These are phyloP conservation scores for Arabis hirsuta DNA, from an alignment of 345 rosid genomes.

Conservation along the genomic window DNA sequence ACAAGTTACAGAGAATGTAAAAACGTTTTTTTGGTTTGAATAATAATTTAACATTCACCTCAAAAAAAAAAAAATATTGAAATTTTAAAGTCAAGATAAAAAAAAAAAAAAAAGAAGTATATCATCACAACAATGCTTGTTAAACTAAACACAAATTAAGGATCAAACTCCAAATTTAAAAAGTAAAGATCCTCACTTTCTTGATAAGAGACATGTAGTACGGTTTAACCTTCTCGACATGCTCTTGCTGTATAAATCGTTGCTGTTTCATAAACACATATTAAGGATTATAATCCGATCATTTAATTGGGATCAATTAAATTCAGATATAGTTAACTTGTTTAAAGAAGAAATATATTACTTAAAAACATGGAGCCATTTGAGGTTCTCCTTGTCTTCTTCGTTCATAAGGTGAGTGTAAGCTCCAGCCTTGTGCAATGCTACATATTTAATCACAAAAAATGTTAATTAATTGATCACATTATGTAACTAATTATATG, in stretches of 20 bases:
- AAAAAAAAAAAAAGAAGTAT: neutral
- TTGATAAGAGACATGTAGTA: constrained; percentile 65
- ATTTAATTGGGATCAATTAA: neutral
- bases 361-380: constrained; percentile 79
- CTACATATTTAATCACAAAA: constrained; percentile 38
- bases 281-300: neutral
- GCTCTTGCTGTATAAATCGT: constrained; percentile 76
- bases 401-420: constrained; percentile 61
- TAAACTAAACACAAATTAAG: too few relatives aligned
- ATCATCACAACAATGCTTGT: constrained; percentile 2
- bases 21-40: too few relatives aligned
- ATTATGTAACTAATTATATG: neutral
- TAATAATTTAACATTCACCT: too few relatives aligned
- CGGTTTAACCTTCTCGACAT: constrained; percentile 68
- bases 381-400: constrained; percentile 56
- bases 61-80: neutral
- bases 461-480: neutral
- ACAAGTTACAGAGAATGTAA: too few relatives aligned
- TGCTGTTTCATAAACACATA: constrained; percentile 46
- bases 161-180: too few relatives aligned
- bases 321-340: neutral
- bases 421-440: constrained; percentile 60
- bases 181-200: constrained; percentile 46
- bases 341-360: constrained; percentile 21
- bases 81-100: neutral